phyloP scores from a whole-genome alignment of 164 flowering plant species.

The Houttuynia cordata region DNA sequence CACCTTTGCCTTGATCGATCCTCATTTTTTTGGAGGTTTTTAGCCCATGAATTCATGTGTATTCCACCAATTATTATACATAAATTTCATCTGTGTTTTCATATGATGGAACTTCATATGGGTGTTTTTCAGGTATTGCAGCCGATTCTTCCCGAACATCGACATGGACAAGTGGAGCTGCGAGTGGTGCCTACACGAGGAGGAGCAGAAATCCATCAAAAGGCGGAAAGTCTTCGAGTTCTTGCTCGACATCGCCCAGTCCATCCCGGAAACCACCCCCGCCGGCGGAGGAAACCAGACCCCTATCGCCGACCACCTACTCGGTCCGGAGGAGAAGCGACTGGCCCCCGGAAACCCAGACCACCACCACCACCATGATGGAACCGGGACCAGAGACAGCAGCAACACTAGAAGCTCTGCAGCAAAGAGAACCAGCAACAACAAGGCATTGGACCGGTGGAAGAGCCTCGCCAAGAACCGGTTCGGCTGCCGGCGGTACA shows the following conservation, averaged over 20 bases:
- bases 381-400: neutral
- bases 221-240: constrained; percentile 5
- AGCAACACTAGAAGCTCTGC: neutral
- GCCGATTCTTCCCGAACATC: constrained; percentile 6
- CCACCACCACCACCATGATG: neutral
- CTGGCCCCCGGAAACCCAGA: no score
- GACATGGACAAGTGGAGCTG: constrained; percentile 4
- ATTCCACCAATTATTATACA: no score
- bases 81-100: no score
- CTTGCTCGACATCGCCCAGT: constrained; percentile 9
- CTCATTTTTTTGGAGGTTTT: no score
- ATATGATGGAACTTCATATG: no score
- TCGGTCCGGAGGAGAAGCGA: neutral
- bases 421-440: neutral
- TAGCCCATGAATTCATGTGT: neutral
- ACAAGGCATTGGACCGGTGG: constrained; percentile 12
- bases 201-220: constrained; percentile 3
- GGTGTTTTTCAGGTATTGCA: constrained; percentile 8
- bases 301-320: no score
- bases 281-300: neutral
- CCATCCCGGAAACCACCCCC: constrained; percentile 2
- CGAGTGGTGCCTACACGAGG: constrained; percentile 11
- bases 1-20: no score
- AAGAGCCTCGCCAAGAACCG: constrained; percentile 1
- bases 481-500: constrained; percentile 8